Base-by-base conservation (phyloP, 495 filamentous ascomycete genomes). In the Bathelium albidoporum region DNA sequence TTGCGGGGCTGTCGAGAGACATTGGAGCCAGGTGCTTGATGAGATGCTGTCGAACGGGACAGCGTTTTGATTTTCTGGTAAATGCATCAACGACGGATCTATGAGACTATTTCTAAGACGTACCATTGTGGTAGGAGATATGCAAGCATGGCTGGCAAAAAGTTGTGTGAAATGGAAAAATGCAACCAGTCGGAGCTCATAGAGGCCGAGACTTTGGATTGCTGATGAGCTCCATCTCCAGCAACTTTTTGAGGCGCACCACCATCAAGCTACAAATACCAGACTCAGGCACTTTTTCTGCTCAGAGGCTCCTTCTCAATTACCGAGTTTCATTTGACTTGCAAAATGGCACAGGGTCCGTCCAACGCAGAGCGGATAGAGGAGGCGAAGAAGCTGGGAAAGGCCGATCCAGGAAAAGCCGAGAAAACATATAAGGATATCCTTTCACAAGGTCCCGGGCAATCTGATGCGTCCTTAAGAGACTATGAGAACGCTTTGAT, bases 61-160 rank as follows among this genome's bases (percentile, higher is more conserved):
- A 97, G 87, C 41, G 92, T 88, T 81, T 96, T 96, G 71, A 97
- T 89, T 85, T 96, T 96, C 91, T 87, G 59, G 39, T 58, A 16
- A 34, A 53, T 53, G 7, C 3, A 7, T 55, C 24, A 55, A 24
- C 24, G 5, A 49, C 9, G 9, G 24, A 29, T 55, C 5, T 55
- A 9, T 16, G 22, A 26, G 20, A 26, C 22, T 20, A 20, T 12
- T 16, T 12, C n/a, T 5, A 20, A 18, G 12, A 49, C 44, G 5
- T 20, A 49, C 44, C 44, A 49, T 49, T 5, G 16, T 49, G 44
- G 12, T 18, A 18, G 12, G 44, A 20, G 44, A 20, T 49, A 12
- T 49, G 44, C 5, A 20, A 20, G 44, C 44, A 49, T 16, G 10
- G 49, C 11, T 11, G n/a, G 20, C 24, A 11, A 55, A 29, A 55